phyloP scores from a whole-genome alignment of 805 yeast species.

The Pichia membranifaciens region DNA sequence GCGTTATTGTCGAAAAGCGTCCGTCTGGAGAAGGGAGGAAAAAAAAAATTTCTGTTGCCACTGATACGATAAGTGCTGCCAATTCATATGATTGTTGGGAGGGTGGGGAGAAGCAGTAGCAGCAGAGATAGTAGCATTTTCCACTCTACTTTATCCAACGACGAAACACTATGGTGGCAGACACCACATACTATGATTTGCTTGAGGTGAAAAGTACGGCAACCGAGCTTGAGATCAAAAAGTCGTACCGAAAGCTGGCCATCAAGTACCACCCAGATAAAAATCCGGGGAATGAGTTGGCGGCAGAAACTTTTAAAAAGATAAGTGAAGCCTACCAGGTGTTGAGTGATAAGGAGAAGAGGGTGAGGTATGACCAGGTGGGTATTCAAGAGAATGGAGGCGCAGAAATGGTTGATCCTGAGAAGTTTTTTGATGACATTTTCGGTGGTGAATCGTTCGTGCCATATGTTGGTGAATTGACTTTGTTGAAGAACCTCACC shows the following conservation, averaged over 20 bases:
- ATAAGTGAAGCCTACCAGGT: slow-evolving; percentile 71
- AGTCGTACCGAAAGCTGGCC: slow-evolving; percentile 89
- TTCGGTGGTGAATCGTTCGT: slow-evolving; percentile 80
- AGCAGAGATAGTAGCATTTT: too few relatives aligned
- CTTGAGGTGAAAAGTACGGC: slow-evolving; percentile 67
- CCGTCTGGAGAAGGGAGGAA: too few relatives aligned
- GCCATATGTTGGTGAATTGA: slow-evolving; percentile 74
- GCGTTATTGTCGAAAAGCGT: neutral
- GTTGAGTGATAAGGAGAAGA: slow-evolving; percentile 61
- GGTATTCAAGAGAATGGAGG: slow-evolving; percentile 56
- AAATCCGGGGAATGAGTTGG: slow-evolving; percentile 89
- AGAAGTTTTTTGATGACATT: slow-evolving; percentile 74
- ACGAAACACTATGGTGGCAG: slow-evolving; percentile 59
- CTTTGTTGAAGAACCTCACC: slow-evolving; percentile 57
- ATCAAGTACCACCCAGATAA: slow-evolving; percentile 92
- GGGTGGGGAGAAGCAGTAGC: too few relatives aligned
- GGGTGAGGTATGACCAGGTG: slow-evolving; percentile 72
- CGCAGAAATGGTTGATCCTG: slow-evolving; percentile 72
- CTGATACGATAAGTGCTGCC: too few relatives aligned
- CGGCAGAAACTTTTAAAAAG: slow-evolving; percentile 81
- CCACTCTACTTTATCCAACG: too few relatives aligned
- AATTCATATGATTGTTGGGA: neutral
- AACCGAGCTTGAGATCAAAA: slow-evolving; percentile 75
- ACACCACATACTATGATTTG: slow-evolving; percentile 80
- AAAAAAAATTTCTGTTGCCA: too few relatives aligned